Evolutionary conservation across 495 filamentous ascomycete genomes (phyloP), one percentile per base, ranked within the genome.

Genomic region (Xylaria acuta): DNA sequence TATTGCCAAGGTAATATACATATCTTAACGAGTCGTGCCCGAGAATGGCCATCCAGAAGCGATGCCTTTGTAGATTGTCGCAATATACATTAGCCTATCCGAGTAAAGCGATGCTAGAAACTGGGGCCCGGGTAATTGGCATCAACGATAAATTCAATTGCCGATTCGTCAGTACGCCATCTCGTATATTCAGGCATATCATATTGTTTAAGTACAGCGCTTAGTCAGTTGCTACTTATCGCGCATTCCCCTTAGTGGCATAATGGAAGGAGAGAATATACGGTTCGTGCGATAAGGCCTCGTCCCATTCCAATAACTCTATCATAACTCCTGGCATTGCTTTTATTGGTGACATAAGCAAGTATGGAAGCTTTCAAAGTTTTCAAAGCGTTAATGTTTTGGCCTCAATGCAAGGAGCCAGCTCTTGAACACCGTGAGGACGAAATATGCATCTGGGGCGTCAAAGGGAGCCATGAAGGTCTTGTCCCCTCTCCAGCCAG

Each of bases 1-100:
- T 22, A n/a, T 30, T 43, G 49, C 65, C 65, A 56, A 67, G 65
- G 5, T 67, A 67, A 56, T 67, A 54, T 67, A 32, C 22, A 7
- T 56, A 1, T 43, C 25, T 56, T 25, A 56, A 56, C 49, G 49
- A 56, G 32, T 56, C 12, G 22, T 8, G 1, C 36, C 14, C 36
- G 12, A 18, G n/a, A 6, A 2, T 53, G 12, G 18, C 20, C 11
- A 43, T 18, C 32, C 27, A 53, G 47, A 25, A 67, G 45, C 47
- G 22, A 67, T 30, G 47, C n/a, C n/a, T n/a, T n/a, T n/a, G n/a
- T n/a, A n/a, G n/a, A n/a, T 66, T 51, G 43, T 47, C 6, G 16
- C 6, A 67, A 56, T 67, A 67, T 67, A 41, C 22, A 41, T 56
- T 54, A 34, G n/a, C 65, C 65, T 67, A 67, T 67, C 65, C 36